Base-by-base conservation (phyloP, 1,284 basidiomycete species). In the Meira miltonrushii region DNA sequence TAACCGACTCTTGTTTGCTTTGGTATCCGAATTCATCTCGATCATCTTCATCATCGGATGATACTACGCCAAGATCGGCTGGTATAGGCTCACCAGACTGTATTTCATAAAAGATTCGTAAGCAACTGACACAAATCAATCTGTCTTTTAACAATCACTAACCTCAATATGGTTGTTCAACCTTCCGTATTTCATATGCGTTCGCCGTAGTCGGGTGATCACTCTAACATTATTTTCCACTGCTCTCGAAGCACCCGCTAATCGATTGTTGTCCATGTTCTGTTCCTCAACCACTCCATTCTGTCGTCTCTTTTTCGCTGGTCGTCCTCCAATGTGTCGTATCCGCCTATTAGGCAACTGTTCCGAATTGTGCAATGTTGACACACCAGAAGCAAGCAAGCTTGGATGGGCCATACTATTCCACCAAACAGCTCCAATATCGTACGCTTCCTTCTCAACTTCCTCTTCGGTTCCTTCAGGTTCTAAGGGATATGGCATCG, bases 191-290 rank as follows among this genome's bases (percentile, higher is more conserved):
- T 75, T 77, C 46, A 50, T 48, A 54, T 74, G 71, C 33, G 74
- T 75, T 39, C 61, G 59, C 43, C 73, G 67, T 39, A 77, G 61
- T n/a, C 70, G 67, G 13, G 64, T 68, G 15, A 77, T 48, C 6
- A 70, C 74, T 2, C 60, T 64, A 23, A 77, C 67, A 51, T 77
- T 77, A 39, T 64, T 65, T 25, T 68, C 67, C 21, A 75, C 58
- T 4, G 28, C 28, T 33, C 8, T 33, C 28, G 28, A 33, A 33
- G 28, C 28, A 33, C 28, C 28, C 8, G 28, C 28, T 8, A 33
- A 33, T 33, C 28, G 28, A 33, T 33, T 33, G 8, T 3, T 33
- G 8, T 33, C 28, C 8, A 8, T 33, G 8, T 33, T 33, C 8
- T 33, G 28, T 4, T 33, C 28, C 28, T 33, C 28, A 8, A 33